These are phyloP conservation scores for Globisporangium nodosum DNA, from an alignment of 352 stramenopile genomes.

Conservation along the genomic window DNA sequence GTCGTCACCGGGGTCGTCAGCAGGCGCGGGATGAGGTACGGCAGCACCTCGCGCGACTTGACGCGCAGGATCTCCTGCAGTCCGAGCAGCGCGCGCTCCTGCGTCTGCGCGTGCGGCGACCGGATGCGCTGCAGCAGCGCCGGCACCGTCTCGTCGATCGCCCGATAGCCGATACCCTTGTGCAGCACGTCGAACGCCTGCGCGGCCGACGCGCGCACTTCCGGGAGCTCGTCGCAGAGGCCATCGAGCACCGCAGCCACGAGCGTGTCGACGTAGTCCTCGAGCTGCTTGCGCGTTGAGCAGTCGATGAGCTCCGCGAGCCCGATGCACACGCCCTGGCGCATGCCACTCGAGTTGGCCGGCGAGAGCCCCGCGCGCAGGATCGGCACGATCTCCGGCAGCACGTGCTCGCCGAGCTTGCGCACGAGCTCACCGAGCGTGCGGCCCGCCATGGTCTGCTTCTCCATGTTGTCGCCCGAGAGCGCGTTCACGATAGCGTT, in stretches of 20 bases:
- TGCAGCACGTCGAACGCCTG: conserved; percentile 98
- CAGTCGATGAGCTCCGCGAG: conserved; percentile 97
- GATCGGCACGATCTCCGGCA: conserved; percentile 98
- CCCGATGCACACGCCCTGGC: conserved; percentile 96
- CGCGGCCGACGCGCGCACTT: conserved; percentile 90
- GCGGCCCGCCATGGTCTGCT: conserved; percentile 86
- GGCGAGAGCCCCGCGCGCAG: conserved; percentile 91
- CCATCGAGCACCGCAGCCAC: conserved; percentile 97
- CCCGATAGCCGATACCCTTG: conserved; percentile 91
- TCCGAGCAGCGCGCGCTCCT: conserved; percentile 92
- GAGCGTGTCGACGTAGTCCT: conserved; percentile 96
- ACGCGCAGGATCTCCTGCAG: conserved; percentile 97
- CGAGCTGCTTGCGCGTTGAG: conserved; percentile 94
- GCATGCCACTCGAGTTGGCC: conserved; percentile 55
- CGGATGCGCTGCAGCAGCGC: conserved; percentile 94
- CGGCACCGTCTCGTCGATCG: conserved; percentile 97
- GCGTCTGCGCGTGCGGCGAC: conserved; percentile 45
- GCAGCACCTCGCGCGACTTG: conserved; percentile 95
- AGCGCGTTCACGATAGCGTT: conserved; percentile 94
- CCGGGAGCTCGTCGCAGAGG: conserved; percentile 91
- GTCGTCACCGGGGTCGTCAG: conserved; percentile 89
- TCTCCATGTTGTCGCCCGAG: conserved; percentile 85
- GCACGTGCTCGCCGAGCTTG: conserved; percentile 98
- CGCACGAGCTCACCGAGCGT: conserved; percentile 98
- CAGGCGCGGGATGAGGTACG: conserved; percentile 96